phyloP scores from a whole-genome alignment of 768 basidiomycete species.

The Suillus tomentosus region DNA sequence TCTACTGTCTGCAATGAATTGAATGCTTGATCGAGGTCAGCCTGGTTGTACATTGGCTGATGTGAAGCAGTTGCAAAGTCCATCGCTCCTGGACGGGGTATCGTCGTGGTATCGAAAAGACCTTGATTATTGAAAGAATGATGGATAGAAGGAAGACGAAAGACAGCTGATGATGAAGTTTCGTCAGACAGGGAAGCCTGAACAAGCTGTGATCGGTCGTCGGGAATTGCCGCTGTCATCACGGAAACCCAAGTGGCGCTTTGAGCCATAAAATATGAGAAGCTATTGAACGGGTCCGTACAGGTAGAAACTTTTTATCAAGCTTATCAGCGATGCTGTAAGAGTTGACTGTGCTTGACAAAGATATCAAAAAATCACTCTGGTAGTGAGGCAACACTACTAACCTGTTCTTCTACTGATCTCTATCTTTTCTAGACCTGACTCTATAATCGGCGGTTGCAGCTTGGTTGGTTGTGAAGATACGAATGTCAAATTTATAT shows the following conservation, averaged over 20 bases:
- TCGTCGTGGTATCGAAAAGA: slow-evolving; percentile 51
- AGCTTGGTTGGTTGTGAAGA: not conserved
- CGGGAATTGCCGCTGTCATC: slow-evolving; percentile 54
- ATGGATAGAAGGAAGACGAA: slow-evolving; percentile 40
- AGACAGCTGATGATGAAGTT: slow-evolving; percentile 26
- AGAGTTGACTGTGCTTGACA: slow-evolving; percentile 6
- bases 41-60: slow-evolving; percentile 50
- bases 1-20: slow-evolving; percentile 46
- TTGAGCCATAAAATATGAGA: slow-evolving; percentile 39
- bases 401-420: slow-evolving; percentile 19
- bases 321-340: slow-evolving; percentile 18
- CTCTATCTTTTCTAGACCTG: slow-evolving; percentile 10
- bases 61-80: slow-evolving; percentile 48
- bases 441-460: slow-evolving; percentile 5
- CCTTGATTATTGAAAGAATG: slow-evolving; percentile 23
- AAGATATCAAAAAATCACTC: slow-evolving; percentile 10
- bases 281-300: slow-evolving; percentile 30
- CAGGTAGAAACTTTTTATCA: slow-evolving; percentile 22
- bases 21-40: slow-evolving; percentile 61
- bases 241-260: slow-evolving; percentile 37
- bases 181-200: slow-evolving; percentile 27
- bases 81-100: slow-evolving; percentile 40
- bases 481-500: slow-evolving; percentile 10
- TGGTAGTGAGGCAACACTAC: slow-evolving; percentile 18
- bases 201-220: slow-evolving; percentile 59